Percentiles rank a stretch among this genome's conserved stretches.
Conservation (phyloP, 2,329 filamentous ascomycete genomes). For the Neopestalotiopsis rosae region DNA sequence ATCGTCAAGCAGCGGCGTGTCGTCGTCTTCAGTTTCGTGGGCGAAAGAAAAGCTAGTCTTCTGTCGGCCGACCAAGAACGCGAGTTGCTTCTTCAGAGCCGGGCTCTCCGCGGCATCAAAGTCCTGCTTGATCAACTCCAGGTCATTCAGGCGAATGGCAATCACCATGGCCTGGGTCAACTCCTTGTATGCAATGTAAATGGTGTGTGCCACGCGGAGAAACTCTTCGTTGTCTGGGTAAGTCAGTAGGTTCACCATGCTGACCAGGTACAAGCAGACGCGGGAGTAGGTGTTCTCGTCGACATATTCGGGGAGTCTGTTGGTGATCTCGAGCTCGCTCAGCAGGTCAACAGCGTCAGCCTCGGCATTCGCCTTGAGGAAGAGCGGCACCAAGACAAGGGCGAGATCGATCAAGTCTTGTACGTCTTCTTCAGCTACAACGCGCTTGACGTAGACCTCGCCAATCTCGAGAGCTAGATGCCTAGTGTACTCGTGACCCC, state of each 20-base stretch:
- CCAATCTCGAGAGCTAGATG: constrained; percentile 96
- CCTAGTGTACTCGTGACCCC: constrained; percentile 98
- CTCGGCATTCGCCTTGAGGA: constrained; percentile 96
- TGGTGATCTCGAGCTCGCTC: constrained; percentile 97
- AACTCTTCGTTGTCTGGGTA: constrained; percentile 98
- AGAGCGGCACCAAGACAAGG: constrained; percentile 85
- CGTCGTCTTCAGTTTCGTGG: constrained; percentile 57
- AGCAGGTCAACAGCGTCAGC: constrained; percentile 96
- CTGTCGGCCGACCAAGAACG: constrained; percentile 90
- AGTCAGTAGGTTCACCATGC: constrained; percentile 96
- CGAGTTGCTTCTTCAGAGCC: constrained; percentile 88
- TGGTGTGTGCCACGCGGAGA: constrained; percentile 87
- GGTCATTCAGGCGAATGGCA: constrained; percentile 90
- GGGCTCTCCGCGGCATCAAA: constrained; percentile 82
- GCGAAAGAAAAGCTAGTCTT: constrained; percentile 80
- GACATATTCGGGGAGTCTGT: constrained; percentile 84
- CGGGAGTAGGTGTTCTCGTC: constrained; percentile 93
- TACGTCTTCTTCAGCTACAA: constrained; percentile 83
- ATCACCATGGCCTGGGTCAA: constrained; percentile 92
- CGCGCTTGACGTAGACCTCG: constrained; percentile 86
- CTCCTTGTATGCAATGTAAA: constrained; percentile 93
- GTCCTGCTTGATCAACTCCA: constrained; percentile 79
- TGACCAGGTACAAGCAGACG: constrained; percentile 97
- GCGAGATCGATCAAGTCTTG: constrained; percentile 87
- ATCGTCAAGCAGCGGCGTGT: constrained; percentile 74